phyloP scores from a whole-genome alignment of 345 rosid species.

The Erucastrum elatum region DNA sequence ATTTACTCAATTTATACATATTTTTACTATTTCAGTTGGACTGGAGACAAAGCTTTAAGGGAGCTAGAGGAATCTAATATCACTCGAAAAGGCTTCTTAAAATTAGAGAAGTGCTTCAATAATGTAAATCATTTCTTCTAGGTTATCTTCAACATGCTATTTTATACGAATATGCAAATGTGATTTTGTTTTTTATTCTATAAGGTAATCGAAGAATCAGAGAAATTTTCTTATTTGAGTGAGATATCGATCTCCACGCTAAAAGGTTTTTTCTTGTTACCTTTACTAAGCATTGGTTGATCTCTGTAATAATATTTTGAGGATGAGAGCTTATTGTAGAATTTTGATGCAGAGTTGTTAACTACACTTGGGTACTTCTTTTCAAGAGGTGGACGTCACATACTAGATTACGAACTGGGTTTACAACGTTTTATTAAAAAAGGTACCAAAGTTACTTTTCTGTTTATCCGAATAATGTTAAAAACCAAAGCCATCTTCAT shows the following conservation, averaged over 20 bases:
- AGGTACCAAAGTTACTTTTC: neutral
- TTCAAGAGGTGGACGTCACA: neutral
- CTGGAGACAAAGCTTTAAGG: neutral
- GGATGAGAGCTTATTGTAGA: neutral
- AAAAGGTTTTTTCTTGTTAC: neutral
- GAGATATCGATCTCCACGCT: neutral
- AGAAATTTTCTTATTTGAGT: neutral
- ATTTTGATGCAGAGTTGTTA: neutral
- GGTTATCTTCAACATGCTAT: neutral
- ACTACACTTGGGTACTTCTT: neutral
- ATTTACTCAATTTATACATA: neutral
- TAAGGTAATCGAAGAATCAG: neutral
- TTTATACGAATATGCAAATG: neutral
- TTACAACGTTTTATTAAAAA: neutral
- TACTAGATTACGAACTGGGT: neutral
- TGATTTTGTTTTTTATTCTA: neutral
- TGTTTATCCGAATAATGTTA: neutral
- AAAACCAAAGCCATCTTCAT: neutral
- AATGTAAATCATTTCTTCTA: neutral
- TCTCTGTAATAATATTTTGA: neutral
- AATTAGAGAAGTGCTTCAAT: neutral
- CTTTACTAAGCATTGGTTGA: neutral
- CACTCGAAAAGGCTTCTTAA: neutral
- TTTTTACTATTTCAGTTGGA: neutral
- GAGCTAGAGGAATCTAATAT: neutral